phyloP scores from a whole-genome alignment of 2,329 filamentous ascomycete species.

The Xylariaceae sp. region DNA sequence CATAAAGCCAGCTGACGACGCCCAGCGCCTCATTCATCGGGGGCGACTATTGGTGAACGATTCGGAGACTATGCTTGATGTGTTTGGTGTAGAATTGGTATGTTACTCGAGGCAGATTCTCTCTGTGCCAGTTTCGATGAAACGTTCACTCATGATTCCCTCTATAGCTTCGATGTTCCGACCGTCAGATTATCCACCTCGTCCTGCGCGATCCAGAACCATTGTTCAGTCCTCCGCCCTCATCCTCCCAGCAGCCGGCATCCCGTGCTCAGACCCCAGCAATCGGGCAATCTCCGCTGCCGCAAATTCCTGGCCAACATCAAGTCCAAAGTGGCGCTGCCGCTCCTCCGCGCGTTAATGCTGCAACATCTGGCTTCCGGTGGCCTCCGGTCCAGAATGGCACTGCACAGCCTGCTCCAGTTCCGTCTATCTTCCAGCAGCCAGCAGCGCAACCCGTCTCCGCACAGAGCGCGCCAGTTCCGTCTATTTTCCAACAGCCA shows the following conservation, averaged over 20 bases:
- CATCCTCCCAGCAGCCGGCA: slow-evolving; percentile 17
- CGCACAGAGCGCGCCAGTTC: too few species aligned
- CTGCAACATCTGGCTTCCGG: background rate
- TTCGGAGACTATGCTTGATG: slow-evolving; percentile 49
- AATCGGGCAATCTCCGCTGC: slow-evolving; percentile 13
- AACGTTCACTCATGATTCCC: slow-evolving; percentile 9
- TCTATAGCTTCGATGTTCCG: slow-evolving; percentile 27
- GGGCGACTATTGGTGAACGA: slow-evolving; percentile 53
- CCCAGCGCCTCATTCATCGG: slow-evolving; percentile 56
- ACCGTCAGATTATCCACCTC: slow-evolving; percentile 32
- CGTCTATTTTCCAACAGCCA: too few species aligned
- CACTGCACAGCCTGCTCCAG: too few species aligned
- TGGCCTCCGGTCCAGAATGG: too few species aligned
- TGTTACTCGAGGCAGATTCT: slow-evolving; percentile 19
- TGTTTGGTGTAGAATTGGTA: slow-evolving; percentile 54
- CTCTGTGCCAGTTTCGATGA: background rate
- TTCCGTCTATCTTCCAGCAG: too few species aligned
- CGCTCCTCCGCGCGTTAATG: slow-evolving; percentile 17
- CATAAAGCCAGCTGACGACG: slow-evolving; percentile 47
- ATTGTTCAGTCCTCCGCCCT: slow-evolving; percentile 14
- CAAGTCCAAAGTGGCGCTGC: slow-evolving; percentile 14
- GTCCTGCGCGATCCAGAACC: slow-evolving; percentile 31
- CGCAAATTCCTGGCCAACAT: slow-evolving; percentile 15
- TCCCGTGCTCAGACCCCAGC: slow-evolving; percentile 14
- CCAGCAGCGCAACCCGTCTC: too few species aligned